Conservation (phyloP, 2,329 filamentous ascomycete genomes). For the Hymenoscyphus infarciens region DNA sequence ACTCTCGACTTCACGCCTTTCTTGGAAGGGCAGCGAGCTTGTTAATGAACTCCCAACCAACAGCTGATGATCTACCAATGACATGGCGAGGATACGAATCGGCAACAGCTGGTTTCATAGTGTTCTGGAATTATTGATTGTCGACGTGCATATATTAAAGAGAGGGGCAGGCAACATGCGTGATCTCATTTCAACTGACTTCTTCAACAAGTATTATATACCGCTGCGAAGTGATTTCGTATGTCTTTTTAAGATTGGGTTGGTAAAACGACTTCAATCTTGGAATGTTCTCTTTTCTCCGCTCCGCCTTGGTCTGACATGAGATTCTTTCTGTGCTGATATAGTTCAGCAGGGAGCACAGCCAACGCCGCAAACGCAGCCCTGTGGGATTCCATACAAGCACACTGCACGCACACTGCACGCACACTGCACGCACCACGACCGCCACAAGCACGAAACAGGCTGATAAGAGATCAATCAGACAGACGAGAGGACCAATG, state of each 20-base stretch:
- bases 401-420: no score
- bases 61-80: neutral
- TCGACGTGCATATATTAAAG: constrained; percentile 1
- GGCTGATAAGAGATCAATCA: neutral
- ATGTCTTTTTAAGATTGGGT: no score
- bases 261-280: neutral
- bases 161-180: neutral
- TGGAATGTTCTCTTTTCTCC: neutral
- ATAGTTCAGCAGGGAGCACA: neutral
- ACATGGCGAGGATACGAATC: neutral
- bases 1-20: neutral
- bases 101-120: neutral
- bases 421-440: no score
- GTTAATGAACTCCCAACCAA: no score
- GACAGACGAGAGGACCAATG: neutral
- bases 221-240: neutral
- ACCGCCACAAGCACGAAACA: no score
- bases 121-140: neutral
- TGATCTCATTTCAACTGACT: neutral
- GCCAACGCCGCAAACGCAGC: neutral
- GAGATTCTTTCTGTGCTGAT: neutral
- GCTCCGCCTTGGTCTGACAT: neutral
- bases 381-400: no score
- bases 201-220: neutral
- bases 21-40: no score